These are phyloP conservation scores for Cladochytrium replicatum DNA, from an alignment of 192 early-diverging fungal species.

Conservation along the genomic window DNA sequence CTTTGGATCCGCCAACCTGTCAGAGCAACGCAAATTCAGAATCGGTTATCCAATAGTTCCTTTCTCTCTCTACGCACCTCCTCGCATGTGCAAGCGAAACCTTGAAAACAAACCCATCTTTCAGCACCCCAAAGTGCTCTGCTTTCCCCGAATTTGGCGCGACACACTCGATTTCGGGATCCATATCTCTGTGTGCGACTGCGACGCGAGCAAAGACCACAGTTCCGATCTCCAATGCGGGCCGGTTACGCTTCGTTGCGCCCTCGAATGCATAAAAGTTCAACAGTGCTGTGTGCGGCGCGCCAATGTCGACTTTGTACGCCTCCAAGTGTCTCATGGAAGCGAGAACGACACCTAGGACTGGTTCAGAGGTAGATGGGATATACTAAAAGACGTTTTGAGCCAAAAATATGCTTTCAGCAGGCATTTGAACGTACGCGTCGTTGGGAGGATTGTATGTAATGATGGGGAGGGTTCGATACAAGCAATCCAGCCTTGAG, in stretches of 20 bases:
- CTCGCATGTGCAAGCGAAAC: constrained; percentile 70
- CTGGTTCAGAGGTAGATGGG: constrained; percentile 71
- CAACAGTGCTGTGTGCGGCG: constrained; percentile 72
- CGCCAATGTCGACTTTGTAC: constrained; percentile 91
- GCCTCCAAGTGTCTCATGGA: constrained; percentile 50
- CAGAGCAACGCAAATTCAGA: constrained; percentile 1
- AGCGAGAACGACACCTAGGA: constrained; percentile 69
- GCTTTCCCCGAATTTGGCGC: constrained; percentile 70
- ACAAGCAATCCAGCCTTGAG: too few species aligned
- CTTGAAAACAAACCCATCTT: constrained; percentile 66
- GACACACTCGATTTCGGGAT: constrained; percentile 89
- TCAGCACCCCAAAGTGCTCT: constrained; percentile 85
- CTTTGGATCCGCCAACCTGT: constrained; percentile 58
- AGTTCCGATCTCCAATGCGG: constrained; percentile 65
- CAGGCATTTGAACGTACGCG: too few species aligned
- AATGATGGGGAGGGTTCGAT: too few species aligned
- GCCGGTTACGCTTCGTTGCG: constrained; percentile 82
- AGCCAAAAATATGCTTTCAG: too few species aligned
- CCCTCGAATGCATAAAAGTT: constrained; percentile 84
- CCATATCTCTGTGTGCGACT: constrained; percentile 92
- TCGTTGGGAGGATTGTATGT: too few species aligned
- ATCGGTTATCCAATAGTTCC: neutral
- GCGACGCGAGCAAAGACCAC: constrained; percentile 76
- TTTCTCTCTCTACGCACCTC: constrained; percentile 34
- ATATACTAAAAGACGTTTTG: constrained; percentile 79